phyloP scores from a whole-genome alignment of 1,139 yeast species.

The Hyphopichia buzzinii region DNA sequence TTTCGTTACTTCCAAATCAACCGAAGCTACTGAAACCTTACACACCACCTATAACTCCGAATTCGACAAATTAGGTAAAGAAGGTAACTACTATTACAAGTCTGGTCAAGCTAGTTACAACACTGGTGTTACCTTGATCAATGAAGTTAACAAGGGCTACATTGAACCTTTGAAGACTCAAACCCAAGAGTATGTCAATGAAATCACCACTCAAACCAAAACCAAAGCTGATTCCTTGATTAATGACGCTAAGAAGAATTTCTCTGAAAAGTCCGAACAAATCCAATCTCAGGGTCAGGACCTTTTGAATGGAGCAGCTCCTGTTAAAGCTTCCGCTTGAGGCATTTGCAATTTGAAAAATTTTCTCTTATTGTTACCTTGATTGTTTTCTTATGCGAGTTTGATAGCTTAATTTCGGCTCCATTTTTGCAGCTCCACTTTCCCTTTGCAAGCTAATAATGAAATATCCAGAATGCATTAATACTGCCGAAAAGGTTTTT shows the following conservation, averaged over 20 bases:
- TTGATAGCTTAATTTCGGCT: not conserved
- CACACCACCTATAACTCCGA: constrained; percentile 37
- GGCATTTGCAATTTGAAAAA: not conserved
- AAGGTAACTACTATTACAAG: constrained; percentile 4
- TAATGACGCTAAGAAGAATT: constrained; percentile 28
- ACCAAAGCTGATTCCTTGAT: constrained; percentile 36
- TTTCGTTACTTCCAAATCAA: constrained; percentile 26
- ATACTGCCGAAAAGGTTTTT: no score
- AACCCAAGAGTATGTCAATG: constrained; percentile 39
- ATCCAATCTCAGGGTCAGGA: constrained; percentile 10
- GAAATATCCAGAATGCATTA: no score
- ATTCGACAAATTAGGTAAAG: constrained; percentile 12
- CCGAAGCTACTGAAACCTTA: constrained; percentile 31
- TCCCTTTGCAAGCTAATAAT: no score
- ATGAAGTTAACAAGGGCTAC: constrained; percentile 35
- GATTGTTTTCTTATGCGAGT: constrained; percentile 2
- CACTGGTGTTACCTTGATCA: constrained; percentile 34
- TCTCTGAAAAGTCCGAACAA: constrained; percentile 10
- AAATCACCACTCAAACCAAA: constrained; percentile 34
- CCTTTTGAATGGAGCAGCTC: constrained; percentile 10
- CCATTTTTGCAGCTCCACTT: no score
- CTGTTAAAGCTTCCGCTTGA: constrained; percentile 18
- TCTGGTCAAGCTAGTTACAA: constrained; percentile 28
- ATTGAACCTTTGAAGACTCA: constrained; percentile 41
- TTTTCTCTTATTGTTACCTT: constrained; percentile 4